These are phyloP conservation scores for Begonia peltatifolia DNA, from an alignment of 306 rosid species.

Conservation along the genomic window DNA sequence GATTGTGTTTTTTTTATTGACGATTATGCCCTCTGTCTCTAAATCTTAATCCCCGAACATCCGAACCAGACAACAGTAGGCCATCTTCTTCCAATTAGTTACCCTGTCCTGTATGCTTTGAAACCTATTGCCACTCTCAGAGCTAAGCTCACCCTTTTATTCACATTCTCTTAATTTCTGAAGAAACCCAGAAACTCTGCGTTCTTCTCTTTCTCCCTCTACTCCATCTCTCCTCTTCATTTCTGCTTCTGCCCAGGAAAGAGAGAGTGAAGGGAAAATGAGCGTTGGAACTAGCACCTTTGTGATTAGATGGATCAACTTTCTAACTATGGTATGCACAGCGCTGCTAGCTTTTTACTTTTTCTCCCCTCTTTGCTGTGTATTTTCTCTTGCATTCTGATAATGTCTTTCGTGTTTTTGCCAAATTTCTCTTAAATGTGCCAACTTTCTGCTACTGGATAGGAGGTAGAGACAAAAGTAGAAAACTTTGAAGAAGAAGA, in stretches of 20 bases:
- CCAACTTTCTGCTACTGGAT: too few species aligned
- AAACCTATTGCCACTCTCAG: constrained; percentile 19
- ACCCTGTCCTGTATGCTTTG: constrained; percentile 8
- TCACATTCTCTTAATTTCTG: neutral
- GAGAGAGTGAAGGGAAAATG: constrained; percentile 23
- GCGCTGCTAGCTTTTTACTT: neutral
- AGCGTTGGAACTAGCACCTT: constrained; percentile 87
- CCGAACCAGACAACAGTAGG: neutral
- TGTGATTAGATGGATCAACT: constrained; percentile 86
- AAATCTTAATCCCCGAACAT: constrained; percentile 9
- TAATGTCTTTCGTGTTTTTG: neutral
- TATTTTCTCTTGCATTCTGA: neutral
- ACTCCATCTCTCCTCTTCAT: constrained; percentile 6
- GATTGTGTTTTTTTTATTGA: neutral
- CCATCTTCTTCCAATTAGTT: neutral
- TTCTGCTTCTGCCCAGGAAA: neutral
- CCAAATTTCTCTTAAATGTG: neutral
- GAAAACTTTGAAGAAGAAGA: too few species aligned
- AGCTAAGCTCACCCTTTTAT: constrained; percentile 5
- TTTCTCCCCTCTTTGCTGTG: neutral
- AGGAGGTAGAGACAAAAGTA: too few species aligned
- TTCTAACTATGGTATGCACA: constrained; percentile 65
- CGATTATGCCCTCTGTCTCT: constrained; percentile 15
- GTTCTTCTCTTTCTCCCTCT: neutral
- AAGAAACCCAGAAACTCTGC: neutral